Base-by-base conservation (phyloP, 2,329 filamentous ascomycete genomes). In the Juglanconis oblonga region DNA sequence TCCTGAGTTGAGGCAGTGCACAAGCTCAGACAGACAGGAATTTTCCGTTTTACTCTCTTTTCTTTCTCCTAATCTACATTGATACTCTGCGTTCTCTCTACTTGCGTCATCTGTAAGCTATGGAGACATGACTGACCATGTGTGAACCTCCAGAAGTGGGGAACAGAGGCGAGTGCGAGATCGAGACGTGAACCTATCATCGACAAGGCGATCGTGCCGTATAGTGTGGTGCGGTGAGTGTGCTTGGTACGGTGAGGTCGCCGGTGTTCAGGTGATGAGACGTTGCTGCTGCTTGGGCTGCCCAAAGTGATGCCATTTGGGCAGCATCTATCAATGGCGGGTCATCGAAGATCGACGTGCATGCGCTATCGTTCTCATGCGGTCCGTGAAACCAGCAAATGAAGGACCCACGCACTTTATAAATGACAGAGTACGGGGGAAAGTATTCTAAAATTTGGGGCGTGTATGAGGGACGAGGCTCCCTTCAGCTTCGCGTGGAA, bases 181-280 rank as follows among this genome's bases (percentile, higher is more conserved):
- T 77, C 79, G 44, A 77, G 85, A 57, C 74, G 79, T 52, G 71
- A 77, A 52, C 85, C 84, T 1, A 71, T 81, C 45, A 86, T 88
- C 62, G 85, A 88, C 73, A 87, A 87, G 73, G 83, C 84, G 2
- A 81, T 87, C 66, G 83, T 87, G 58, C 82, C 84, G 13, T 86
- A 83, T 66, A 79, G 76, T 51, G 81, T 80, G 76, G 66, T 59
- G 55, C 59, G 67, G 50, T 70, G 35, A 55, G 36, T 42, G 24
- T 40, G 35, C 17, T n/a, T 24, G 17, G n/a, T 14, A 9, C 13
- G n/a, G 17, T 47, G 44, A 24, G 4, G n/a, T 3, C 17, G n/a
- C 17, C 9, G 4, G 5, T 29, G 17, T 17, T 47, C 35, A 17
- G 44, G 14, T 47, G 6, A 42, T 42, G 11, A 42, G n/a, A 10